phyloP scores from a whole-genome alignment of 2,329 filamentous ascomycete species.

The Hypoxylon sp. region DNA sequence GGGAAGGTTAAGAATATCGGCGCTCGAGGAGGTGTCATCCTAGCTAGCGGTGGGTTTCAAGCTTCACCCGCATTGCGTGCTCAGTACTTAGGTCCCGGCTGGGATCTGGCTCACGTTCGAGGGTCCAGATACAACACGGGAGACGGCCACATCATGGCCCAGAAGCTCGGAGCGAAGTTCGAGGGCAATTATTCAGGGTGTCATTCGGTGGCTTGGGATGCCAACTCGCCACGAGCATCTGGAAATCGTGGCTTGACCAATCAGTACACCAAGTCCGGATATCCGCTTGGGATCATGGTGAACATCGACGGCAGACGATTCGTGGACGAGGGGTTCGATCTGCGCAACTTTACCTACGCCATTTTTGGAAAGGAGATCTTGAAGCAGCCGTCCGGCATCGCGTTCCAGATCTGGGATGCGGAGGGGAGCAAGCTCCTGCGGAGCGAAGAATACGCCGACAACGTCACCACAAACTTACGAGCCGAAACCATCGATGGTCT shows the following conservation, averaged over 20 bases:
- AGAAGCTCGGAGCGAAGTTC: slow-evolving; percentile 59
- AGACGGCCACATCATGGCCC: slow-evolving; percentile 62
- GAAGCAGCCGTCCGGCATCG: slow-evolving; percentile 63
- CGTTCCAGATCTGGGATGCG: slow-evolving; percentile 72
- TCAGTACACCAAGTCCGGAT: slow-evolving; percentile 74
- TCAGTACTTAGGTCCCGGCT: slow-evolving; percentile 63
- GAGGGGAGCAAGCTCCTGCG: slow-evolving; percentile 61
- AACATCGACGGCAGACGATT: slow-evolving; percentile 67
- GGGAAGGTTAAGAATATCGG: slow-evolving; percentile 34
- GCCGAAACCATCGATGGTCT: slow-evolving; percentile 63
- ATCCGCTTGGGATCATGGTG: slow-evolving; percentile 71
- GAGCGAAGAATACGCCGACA: slow-evolving; percentile 68
- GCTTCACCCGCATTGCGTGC: slow-evolving; percentile 64
- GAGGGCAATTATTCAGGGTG: slow-evolving; percentile 71
- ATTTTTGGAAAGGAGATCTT: slow-evolving; percentile 70
- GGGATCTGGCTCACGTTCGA: slow-evolving; percentile 69
- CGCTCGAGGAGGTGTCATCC: slow-evolving; percentile 52
- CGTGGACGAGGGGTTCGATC: slow-evolving; percentile 71
- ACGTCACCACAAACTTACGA: slow-evolving; percentile 62
- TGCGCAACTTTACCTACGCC: slow-evolving; percentile 74
- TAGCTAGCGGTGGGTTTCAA: slow-evolving; percentile 72
- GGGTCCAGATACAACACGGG: slow-evolving; percentile 73
- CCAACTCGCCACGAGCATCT: slow-evolving; percentile 61
- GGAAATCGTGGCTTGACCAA: slow-evolving; percentile 70
- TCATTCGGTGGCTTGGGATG: slow-evolving; percentile 72